Conservation (phyloP, 225 moss, liverwort and hornwort species). For the Pseudisothecium myosuroides region DNA sequence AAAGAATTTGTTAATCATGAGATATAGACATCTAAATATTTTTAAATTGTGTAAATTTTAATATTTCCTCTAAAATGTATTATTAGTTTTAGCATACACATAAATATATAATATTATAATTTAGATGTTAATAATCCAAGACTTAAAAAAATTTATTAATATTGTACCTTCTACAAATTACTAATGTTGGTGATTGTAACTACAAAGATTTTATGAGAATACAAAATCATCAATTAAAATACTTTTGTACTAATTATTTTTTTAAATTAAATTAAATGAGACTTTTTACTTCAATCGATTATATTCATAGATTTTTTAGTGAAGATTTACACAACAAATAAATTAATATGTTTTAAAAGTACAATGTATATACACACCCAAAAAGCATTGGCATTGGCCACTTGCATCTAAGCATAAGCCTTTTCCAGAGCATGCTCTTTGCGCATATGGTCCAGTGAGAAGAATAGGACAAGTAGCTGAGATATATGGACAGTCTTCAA, state of each 20-base stretch:
- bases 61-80: not conserved
- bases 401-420: conserved; percentile 80
- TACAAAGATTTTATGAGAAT: not conserved
- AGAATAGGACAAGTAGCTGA: conserved; percentile 51
- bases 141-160: too few species aligned
- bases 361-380: not conserved
- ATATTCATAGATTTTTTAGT: not conserved
- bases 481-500: conserved; percentile 74
- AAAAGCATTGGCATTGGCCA: conserved; percentile 71
- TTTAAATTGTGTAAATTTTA: not conserved
- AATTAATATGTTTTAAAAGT: too few species aligned
- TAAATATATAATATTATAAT: not conserved
- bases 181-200: not conserved
- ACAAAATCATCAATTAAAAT: not conserved
- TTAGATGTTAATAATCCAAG: not conserved
- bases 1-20: not conserved
- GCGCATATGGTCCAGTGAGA: conserved; percentile 21
- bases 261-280: not conserved
- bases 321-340: rapidly evolving
- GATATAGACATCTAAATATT: too few species aligned
- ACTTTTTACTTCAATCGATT: too few species aligned
- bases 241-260: too few species aligned
- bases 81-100: not conserved
- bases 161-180: not conserved
- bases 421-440: conserved; percentile 52